Conservation (phyloP, 2,329 filamentous ascomycete genomes). For the Bipolaris bicolor region DNA sequence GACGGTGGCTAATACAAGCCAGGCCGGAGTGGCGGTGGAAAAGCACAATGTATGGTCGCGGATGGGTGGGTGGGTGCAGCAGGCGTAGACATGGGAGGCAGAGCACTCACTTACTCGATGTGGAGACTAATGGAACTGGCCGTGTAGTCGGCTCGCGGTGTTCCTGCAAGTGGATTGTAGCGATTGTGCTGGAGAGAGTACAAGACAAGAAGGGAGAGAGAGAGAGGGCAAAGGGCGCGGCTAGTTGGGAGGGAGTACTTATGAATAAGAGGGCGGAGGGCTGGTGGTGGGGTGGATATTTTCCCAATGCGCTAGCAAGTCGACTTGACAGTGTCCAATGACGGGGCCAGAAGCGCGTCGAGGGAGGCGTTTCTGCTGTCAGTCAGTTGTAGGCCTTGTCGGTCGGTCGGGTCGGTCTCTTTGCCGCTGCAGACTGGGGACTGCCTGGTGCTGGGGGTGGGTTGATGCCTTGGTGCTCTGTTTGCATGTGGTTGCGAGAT, state of each 20-base stretch:
- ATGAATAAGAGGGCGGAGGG: conserved; percentile 42
- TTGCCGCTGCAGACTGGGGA: conserved; percentile 25
- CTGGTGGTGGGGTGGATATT: conserved; percentile 45
- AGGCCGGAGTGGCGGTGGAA: conserved; percentile 25
- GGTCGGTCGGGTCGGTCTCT: conserved; percentile 23
- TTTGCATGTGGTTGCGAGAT: conserved; percentile 20
- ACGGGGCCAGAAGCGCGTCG: conserved; percentile 35
- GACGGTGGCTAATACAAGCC: conserved; percentile 32
- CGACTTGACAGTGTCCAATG: conserved; percentile 42
- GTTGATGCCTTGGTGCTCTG: conserved; percentile 25
- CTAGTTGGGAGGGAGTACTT: conserved; percentile 39
- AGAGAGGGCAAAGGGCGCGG: conserved; percentile 23
- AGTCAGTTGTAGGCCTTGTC: conserved; percentile 25
- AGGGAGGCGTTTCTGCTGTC: conserved; percentile 31
- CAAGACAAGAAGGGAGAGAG: conserved; percentile 12
- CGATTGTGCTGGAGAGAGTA: conserved; percentile 23
- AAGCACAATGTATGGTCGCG: conserved; percentile 20
- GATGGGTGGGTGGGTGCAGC: conserved; percentile 20
- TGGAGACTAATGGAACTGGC: conserved; percentile 33
- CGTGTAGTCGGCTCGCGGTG: conserved; percentile 33
- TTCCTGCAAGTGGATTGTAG: conserved; percentile 41
- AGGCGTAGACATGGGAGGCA: conserved; percentile 20
- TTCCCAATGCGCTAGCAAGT: conserved; percentile 43
- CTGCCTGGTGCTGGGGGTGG: conserved; percentile 23
- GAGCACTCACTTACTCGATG: conserved; percentile 44